A percentile compares a stretch with the other conserved stretches of the same genome.
phyloP scores from a whole-genome alignment of 768 basidiomycete genomes.

The Boletellus ananas region DNA sequence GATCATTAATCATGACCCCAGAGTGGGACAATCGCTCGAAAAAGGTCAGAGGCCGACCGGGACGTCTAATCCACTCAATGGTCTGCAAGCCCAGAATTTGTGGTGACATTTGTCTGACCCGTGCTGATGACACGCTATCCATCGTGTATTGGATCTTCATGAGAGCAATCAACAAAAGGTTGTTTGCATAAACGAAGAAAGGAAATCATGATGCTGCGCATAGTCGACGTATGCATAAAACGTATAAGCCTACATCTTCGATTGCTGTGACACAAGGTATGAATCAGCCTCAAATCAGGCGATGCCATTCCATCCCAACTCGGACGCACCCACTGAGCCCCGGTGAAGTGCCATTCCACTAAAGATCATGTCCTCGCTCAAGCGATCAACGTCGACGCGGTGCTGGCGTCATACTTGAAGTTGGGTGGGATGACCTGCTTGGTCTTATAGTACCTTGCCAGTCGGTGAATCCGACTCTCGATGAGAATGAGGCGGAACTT shows the following conservation, averaged over 20 bases:
- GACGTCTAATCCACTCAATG: too few species aligned
- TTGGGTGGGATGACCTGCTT: conserved; percentile 97
- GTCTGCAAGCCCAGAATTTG: background rate
- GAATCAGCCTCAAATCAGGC: conserved; percentile 2
- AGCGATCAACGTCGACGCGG: conserved; percentile 88
- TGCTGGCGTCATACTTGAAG: conserved; percentile 97
- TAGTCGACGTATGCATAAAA: conserved; percentile 16
- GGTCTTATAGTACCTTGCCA: conserved; percentile 98
- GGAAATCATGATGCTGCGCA: conserved; percentile 6
- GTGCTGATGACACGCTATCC: too few species aligned
- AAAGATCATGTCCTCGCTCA: conserved; percentile 32
- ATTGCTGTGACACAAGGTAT: conserved; percentile 7
- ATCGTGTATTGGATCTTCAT: too few species aligned
- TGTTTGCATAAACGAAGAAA: background rate
- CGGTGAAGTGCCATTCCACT: background rate
- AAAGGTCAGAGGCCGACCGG: too few species aligned
- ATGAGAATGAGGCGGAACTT: conserved; percentile 96
- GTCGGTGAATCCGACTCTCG: conserved; percentile 97
- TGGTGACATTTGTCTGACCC: background rate
- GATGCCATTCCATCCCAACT: background rate
- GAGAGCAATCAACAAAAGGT: background rate
- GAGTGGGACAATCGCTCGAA: too few species aligned
- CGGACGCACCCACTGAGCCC: background rate
- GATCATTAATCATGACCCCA: too few species aligned
- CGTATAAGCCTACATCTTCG: conserved; percentile 20